phyloP scores from a whole-genome alignment of 768 basidiomycete species.

The Leucocoprinus sp. region DNA sequence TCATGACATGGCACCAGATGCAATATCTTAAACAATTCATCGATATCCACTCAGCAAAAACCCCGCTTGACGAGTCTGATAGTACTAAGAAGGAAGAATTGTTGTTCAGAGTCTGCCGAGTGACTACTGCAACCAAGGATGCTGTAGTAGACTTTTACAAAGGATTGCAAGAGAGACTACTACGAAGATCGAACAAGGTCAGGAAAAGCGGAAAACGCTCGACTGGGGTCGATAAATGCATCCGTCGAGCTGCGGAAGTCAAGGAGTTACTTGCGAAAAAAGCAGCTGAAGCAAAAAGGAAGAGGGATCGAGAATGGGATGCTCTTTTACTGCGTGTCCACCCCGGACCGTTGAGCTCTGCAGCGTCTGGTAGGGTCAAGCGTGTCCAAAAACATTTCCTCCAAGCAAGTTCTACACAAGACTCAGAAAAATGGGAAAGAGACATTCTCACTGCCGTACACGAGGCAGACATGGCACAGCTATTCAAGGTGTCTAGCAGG shows the following conservation, averaged over 20 bases:
- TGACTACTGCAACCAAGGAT: constrained; percentile 47
- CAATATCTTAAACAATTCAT: constrained; percentile 52
- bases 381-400: constrained; percentile 50
- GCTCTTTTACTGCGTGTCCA: constrained; percentile 45
- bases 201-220: constrained; percentile 26
- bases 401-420: constrained; percentile 43
- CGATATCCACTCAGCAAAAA: constrained; percentile 31
- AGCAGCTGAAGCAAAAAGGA: constrained; percentile 50
- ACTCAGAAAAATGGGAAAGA: constrained; percentile 52
- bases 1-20: constrained; percentile 59
- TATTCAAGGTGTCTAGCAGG: constrained; percentile 26
- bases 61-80: constrained; percentile 43
- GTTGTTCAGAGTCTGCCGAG: constrained; percentile 41
- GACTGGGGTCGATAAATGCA: constrained; percentile 21
- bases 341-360: constrained; percentile 41
- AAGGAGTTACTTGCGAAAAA: constrained; percentile 52
- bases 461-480: constrained; percentile 44
- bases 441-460: constrained; percentile 49
- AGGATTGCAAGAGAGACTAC: constrained; percentile 28
- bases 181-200: constrained; percentile 36
- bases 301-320: constrained; percentile 63
- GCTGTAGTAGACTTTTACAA: constrained; percentile 39
- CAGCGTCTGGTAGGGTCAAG: constrained; percentile 39
- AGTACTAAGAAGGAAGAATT: constrained; percentile 22
- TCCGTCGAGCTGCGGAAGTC: constrained; percentile 32